Percentiles rank a stretch among this genome's conserved stretches.
These are phyloP conservation scores for Aethionema arabicum DNA, from an alignment of 345 rosid species.

Conservation along the genomic window DNA sequence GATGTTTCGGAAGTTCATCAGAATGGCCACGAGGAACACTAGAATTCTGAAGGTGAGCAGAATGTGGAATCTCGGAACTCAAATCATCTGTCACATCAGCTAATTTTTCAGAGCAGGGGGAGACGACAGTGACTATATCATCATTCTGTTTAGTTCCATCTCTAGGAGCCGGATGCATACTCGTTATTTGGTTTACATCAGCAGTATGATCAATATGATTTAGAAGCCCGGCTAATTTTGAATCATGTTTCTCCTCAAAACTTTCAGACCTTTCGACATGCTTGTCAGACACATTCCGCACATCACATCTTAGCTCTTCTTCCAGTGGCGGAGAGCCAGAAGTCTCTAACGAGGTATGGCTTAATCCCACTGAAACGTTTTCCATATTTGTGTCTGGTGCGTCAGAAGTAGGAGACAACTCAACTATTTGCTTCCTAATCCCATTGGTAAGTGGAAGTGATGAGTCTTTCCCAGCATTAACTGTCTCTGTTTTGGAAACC, in stretches of 20 bases:
- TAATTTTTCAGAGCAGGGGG: constrained; percentile 25
- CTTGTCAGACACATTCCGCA: constrained; percentile 34
- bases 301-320: constrained; percentile 35
- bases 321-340: constrained; percentile 35
- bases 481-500: constrained; percentile 36
- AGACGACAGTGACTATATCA: constrained; percentile 22
- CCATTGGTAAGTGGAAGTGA: constrained; percentile 33
- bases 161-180: too few species aligned
- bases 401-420: constrained; percentile 23
- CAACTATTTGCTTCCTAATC: constrained; percentile 28
- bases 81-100: constrained; percentile 34
- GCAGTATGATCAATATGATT: too few species aligned
- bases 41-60: constrained; percentile 40
- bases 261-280: constrained; percentile 31
- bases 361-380: constrained; percentile 35
- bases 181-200: too few species aligned
- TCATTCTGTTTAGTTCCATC: constrained; percentile 35
- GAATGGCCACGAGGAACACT: constrained; percentile 36
- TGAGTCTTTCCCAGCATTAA: constrained; percentile 35
- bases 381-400: constrained; percentile 36
- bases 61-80: constrained; percentile 33
- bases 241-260: constrained; percentile 31
- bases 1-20: constrained; percentile 34
- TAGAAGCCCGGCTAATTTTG: constrained; percentile 30
- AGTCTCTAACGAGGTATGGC: constrained; percentile 36